These are phyloP conservation scores for Coniosporium apollinis DNA, from an alignment of 495 filamentous ascomycete species.

Conservation along the genomic window DNA sequence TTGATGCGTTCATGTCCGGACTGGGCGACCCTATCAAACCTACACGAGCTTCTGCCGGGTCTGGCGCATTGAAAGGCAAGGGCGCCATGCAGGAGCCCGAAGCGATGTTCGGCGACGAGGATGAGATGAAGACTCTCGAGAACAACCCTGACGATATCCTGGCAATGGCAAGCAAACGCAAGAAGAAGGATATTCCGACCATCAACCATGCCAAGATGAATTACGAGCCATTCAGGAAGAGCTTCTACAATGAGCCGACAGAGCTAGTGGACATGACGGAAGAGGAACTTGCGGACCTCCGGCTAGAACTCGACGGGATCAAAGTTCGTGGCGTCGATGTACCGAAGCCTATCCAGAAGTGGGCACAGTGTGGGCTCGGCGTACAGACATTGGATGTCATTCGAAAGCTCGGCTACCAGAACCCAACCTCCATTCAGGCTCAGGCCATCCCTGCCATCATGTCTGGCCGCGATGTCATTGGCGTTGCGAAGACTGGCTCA, in stretches of 20 bases:
- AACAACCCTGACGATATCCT: conserved; percentile 69
- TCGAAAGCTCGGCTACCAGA: conserved; percentile 64
- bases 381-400: conserved; percentile 82
- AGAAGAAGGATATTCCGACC: conserved; percentile 87
- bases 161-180: conserved; percentile 75
- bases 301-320: conserved; percentile 83
- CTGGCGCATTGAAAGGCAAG: too few relatives aligned
- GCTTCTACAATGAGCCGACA: conserved; percentile 81
- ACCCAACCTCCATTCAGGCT: conserved; percentile 81
- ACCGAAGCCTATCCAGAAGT: conserved; percentile 87
- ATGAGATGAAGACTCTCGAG: conserved; percentile 55
- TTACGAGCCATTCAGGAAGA: conserved; percentile 74
- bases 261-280: conserved; percentile 76
- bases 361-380: conserved; percentile 86
- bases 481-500: conserved; percentile 96
- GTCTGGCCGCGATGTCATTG: conserved; percentile 92
- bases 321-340: conserved; percentile 75
- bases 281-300: conserved; percentile 63
- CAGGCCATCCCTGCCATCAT: conserved; percentile 92
- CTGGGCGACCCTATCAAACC: conserved; percentile 32
- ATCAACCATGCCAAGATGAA: conserved; percentile 74
- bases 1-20: conserved; percentile 90
- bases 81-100: conserved; percentile 47
- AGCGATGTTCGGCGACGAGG: conserved; percentile 75
- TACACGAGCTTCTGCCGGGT: conserved; percentile 20